Conservation (phyloP, 202 grass and related monocot species). For the Bolboschoenoplectus hybrid region DNA sequence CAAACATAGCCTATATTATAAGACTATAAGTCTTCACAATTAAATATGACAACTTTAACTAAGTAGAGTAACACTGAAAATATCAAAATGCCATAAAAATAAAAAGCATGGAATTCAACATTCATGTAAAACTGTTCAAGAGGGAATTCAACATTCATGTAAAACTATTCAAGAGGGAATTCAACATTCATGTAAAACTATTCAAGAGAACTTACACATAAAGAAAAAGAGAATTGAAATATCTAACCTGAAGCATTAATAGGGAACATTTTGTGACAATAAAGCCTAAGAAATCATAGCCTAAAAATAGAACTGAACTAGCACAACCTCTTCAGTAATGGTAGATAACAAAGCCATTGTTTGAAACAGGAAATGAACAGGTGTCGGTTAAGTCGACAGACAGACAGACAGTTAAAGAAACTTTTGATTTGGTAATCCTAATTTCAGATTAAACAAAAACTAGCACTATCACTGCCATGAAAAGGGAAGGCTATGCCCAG, state of each 20-base stretch:
- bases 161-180: not conserved
- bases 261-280: not conserved
- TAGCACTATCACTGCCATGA: conserved; percentile 37
- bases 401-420: not conserved
- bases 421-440: conserved; percentile 21
- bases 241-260: not conserved
- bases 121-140: not conserved
- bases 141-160: no score
- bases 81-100: not conserved
- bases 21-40: not conserved
- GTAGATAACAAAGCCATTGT: conserved; percentile 18
- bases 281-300: not conserved
- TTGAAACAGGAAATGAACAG: not conserved
- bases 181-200: conserved; percentile 3
- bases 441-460: conserved; percentile 21
- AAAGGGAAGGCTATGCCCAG: conserved; percentile 24
- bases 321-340: not conserved
- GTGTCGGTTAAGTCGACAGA: not conserved
- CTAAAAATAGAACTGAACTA: conserved; percentile 28
- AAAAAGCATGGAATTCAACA: conserved; percentile 11
- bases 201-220: conserved; percentile 11
- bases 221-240: not conserved
- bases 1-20: not conserved
- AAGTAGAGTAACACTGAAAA: not conserved
- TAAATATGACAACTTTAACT: not conserved